Percentiles rank a stretch among this genome's conserved stretches.
phyloP scores from a whole-genome alignment of 176 grass and related monocot species.

The Ensete ventricosum region DNA sequence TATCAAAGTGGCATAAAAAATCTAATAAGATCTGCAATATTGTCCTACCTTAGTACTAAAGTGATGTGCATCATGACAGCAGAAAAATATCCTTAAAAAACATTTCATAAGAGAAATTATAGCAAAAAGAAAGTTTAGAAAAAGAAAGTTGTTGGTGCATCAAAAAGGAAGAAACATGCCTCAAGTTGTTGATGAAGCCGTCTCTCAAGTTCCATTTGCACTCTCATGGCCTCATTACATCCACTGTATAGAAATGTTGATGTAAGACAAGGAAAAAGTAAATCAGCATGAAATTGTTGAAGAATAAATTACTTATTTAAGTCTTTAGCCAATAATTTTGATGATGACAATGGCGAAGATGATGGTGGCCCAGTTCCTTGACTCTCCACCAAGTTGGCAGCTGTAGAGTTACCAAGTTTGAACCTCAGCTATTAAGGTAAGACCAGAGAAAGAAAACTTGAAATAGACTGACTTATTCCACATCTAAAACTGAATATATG shows the following conservation, averaged over 20 bases:
- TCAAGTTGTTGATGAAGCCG: conserved; percentile 28
- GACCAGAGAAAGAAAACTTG: no score
- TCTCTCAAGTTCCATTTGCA: conserved; percentile 36
- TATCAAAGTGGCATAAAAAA: no score
- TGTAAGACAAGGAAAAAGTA: not conserved
- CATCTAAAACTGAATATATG: no score
- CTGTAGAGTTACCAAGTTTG: conserved; percentile 3
- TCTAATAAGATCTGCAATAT: no score
- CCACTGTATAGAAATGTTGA: conserved; percentile 14
- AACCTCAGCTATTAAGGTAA: not conserved
- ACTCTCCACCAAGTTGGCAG: conserved; percentile 13
- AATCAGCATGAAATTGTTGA: conserved; percentile 8
- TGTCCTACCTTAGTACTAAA: no score
- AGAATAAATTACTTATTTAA: conserved; percentile 21
- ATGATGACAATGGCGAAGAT: conserved; percentile 3
- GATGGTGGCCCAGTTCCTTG: conserved; percentile 23
- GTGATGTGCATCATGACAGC: no score
- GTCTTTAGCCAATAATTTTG: conserved; percentile 24
- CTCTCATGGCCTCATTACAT: conserved; percentile 36
- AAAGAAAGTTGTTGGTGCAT: not conserved
- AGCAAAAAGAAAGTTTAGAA: no score
- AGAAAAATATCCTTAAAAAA: no score
- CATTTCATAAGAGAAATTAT: no score
- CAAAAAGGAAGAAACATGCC: conserved; percentile 16
- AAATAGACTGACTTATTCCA: no score